These are phyloP conservation scores for Trebouxia sp. DNA, from an alignment of 139 green algal genomes.

Conservation along the genomic window DNA sequence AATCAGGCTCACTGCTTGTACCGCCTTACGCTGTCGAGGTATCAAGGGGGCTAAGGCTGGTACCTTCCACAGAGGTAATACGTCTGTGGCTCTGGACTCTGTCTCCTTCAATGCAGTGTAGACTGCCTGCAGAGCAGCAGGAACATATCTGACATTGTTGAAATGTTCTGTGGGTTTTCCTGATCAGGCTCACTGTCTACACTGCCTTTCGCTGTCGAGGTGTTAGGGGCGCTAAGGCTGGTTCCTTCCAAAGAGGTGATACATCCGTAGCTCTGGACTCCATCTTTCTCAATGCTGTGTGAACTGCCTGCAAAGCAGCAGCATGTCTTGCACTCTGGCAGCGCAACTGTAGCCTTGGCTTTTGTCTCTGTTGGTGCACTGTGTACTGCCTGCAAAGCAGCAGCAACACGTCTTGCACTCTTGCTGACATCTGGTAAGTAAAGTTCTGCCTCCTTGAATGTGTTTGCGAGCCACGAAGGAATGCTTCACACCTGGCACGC, in stretches of 20 bases:
- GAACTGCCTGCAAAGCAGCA: constrained; percentile 82
- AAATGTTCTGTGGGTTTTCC: too few species aligned
- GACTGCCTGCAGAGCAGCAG: constrained; percentile 72
- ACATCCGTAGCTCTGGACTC: constrained; percentile 95
- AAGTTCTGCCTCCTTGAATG: too few species aligned
- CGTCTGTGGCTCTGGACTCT: constrained; percentile 92
- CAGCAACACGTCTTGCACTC: too few species aligned
- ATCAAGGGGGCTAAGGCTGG: constrained; percentile 59
- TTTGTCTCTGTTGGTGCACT: background rate
- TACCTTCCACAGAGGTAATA: constrained; percentile 96
- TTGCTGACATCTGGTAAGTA: too few species aligned
- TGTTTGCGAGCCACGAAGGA: too few species aligned
- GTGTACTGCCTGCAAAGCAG: background rate
- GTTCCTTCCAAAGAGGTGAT: constrained; percentile 93
- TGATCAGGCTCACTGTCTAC: constrained; percentile 90
- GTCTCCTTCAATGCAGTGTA: constrained; percentile 99
- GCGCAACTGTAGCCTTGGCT: background rate
- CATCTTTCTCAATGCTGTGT: constrained; percentile 98
- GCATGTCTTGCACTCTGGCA: background rate
- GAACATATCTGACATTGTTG: too few species aligned
- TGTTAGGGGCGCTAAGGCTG: constrained; percentile 57
- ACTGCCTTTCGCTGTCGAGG: constrained; percentile 73
- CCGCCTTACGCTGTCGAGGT: constrained; percentile 72
- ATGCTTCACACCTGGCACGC: too few species aligned
- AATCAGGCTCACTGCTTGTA: constrained; percentile 90